Percentiles rank a stretch among this genome's conserved stretches.
Conservation (phyloP, 805 yeast genomes). For the Metschnikowia anglica region DNA sequence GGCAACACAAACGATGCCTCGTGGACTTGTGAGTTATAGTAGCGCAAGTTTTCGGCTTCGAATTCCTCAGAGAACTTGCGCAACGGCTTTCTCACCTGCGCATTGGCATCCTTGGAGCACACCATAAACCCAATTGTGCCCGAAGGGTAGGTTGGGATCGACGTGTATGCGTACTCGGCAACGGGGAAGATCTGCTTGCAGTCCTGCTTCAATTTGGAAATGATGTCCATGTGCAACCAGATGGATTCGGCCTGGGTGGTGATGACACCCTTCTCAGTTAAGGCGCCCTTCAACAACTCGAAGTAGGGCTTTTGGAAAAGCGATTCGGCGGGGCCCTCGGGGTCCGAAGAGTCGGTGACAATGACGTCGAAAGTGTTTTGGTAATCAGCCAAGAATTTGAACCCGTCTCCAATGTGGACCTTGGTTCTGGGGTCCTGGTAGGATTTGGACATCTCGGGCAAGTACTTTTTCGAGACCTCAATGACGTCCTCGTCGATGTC, state of each 20-base stretch:
- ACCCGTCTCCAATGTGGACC: constrained; percentile 96
- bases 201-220: constrained; percentile 76
- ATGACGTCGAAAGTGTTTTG: constrained; percentile 89
- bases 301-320: constrained; percentile 92
- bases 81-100: constrained; percentile 65
- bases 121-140: constrained; percentile 99
- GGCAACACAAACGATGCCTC: constrained; percentile 89
- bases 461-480: constrained; percentile 76
- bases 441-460: constrained; percentile 84
- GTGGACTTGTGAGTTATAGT: constrained; percentile 84
- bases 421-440: constrained; percentile 85
- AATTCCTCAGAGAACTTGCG: constrained; percentile 62
- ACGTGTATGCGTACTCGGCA: constrained; percentile 86
- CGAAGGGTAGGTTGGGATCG: constrained; percentile 95
- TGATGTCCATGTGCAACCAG: constrained; percentile 86
- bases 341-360: constrained; percentile 96
- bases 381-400: constrained; percentile 83
- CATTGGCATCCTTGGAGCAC: constrained; percentile 71
- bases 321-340: constrained; percentile 97
- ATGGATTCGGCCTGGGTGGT: constrained; percentile 95
- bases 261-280: constrained; percentile 86
- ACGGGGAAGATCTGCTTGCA: constrained; percentile 86
- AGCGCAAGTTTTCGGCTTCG: constrained; percentile 66
- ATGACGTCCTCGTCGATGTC: constrained; percentile 96
- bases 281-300: constrained; percentile 77